Base-by-base conservation (phyloP, 805 yeast genomes). In the Candida schatavii region DNA sequence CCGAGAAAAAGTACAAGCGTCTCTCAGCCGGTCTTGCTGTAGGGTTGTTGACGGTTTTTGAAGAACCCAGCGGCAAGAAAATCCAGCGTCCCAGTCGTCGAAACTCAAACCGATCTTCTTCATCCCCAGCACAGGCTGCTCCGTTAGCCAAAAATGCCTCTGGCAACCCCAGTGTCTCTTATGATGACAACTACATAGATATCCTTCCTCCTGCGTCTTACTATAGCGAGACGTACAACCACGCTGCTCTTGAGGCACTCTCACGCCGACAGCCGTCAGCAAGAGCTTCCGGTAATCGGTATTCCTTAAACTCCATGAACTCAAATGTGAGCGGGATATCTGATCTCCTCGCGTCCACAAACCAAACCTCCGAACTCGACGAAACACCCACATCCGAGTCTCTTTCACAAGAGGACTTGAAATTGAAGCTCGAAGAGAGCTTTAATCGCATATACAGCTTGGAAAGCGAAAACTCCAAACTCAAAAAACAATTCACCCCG, bases 241-340 rank as follows among this genome's bases (percentile, higher is more conserved):
- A 60, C 46, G 48, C 56, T 3, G 58, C 75, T 3, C 51, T 68
- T 6, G 74, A 69, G 31, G 59, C 65, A 14, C 49, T 68, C 29
- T 64, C 70, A 1, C 55, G 46, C 34, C 19, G 42, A n/a, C 42
- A 43, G 19, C 19, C 35, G 6, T 10, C 11, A 17, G 19, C 46
- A 7, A 43, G 50, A 14, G 41, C 19, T 28, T 44, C 17, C 37
- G 34, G 48, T 21, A 52, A 50, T 27, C 75, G 82, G 35, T 80
- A 76, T 44, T 77, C 87, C 6, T 47, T 67, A 68, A 76, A 38
- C 55, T 85, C 57, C 42, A 70, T 46, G 68, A 74, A 51, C 61
- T 84, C 62, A 43, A 85, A 45, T 52, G 58, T 42, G 50, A 71
- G 56, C 64, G 84, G 63, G 61, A 60, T 46, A 53, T 78, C 61